Evolutionary conservation across 495 filamentous ascomycete genomes (phyloP), one percentile per base, ranked within the genome.

Genomic region (Daldinia decipiens): DNA sequence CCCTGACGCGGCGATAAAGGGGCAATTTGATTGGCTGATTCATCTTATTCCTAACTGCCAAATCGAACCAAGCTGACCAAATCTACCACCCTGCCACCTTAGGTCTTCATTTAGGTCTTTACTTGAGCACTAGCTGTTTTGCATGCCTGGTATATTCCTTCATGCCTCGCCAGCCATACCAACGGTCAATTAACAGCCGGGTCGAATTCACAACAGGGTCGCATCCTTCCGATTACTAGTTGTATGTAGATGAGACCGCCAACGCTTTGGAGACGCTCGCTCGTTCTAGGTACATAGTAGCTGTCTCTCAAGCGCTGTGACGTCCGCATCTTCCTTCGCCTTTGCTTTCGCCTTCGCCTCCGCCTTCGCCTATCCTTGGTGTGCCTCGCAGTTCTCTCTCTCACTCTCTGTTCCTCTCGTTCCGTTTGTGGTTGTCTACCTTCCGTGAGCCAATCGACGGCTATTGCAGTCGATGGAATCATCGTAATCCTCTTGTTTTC

Each of bases 141-240:
- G 61, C 32, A 73, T 72, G 45, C 60, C 60, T 73, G 60, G 50
- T 61, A 40, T 60, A 19, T 68, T 67, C 61, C 50, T 47, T 72
- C 40, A 52, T 72, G 63, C 59, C 60, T 67, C 59, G 60, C 32
- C 50, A 57, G 27, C 39, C 38, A 61, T 61, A 57, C 31, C 50
- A 47, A 59, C 52, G 21, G 54, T 52, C 53, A 59, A 55, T 27
- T 59, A 38, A 57, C 15, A 19, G 53, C 43, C 64, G 52, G 50
- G 62, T 71, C 36, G 26, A 59, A 55, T 27, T 59, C 31, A 57
- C 15, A 21, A 58, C 43, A 72, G 52, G 51, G 62, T 67, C 36
- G 19, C 58, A 72, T 72, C 59, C 56, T 43, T 45, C 38, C 65
- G 67, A 43, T 61, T 53, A 65, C 60, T 55, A 21, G 43, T 21